A percentile compares a stretch with the other conserved stretches of the same genome.
phyloP scores from a whole-genome alignment of 2,329 filamentous ascomycete species.

The Parastagonospora nodorum region DNA sequence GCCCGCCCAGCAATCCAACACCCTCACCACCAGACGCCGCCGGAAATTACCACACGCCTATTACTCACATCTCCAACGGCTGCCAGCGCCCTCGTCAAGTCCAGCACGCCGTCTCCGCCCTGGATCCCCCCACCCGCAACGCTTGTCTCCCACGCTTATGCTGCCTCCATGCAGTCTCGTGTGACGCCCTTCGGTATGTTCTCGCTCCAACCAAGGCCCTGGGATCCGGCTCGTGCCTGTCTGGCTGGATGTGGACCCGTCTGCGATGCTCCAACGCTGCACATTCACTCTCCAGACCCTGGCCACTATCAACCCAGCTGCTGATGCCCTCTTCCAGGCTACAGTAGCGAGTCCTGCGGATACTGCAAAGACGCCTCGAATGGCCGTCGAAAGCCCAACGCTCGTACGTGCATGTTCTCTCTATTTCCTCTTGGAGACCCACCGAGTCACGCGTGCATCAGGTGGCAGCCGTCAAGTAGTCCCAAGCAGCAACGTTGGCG shows the following conservation, averaged over 20 bases:
- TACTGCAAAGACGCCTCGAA: conserved; percentile 56
- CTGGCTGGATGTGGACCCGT: conserved; percentile 40
- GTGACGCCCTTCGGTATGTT: conserved; percentile 49
- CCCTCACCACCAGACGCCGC: conserved; percentile 7
- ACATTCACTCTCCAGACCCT: conserved; percentile 2
- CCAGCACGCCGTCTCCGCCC: conserved; percentile 18
- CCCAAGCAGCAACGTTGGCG: conserved; percentile 5
- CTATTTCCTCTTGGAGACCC: conserved; percentile 13
- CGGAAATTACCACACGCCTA: conserved; percentile 2
- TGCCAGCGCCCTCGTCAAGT: conserved; percentile 16
- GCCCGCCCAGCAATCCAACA: not conserved
- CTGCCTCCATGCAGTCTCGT: conserved; percentile 49
- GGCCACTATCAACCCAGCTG: conserved; percentile 13
- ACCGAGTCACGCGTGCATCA: conserved; percentile 26
- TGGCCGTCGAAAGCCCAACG: conserved; percentile 54
- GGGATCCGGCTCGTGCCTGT: conserved; percentile 41
- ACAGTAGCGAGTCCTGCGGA: conserved; percentile 55
- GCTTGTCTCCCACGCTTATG: conserved; percentile 46
- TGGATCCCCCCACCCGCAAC: conserved; percentile 36
- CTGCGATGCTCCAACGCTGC: conserved; percentile 2
- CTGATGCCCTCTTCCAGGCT: conserved; percentile 47
- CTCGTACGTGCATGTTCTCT: conserved; percentile 50
- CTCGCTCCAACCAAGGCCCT: conserved; percentile 45
- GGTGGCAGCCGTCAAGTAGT: conserved; percentile 15
- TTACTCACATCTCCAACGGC: conserved; percentile 23